Evolutionary conservation across 1,139 yeast genomes (phyloP).

Genomic region (Hemisphaericaspora subhashii): DNA sequence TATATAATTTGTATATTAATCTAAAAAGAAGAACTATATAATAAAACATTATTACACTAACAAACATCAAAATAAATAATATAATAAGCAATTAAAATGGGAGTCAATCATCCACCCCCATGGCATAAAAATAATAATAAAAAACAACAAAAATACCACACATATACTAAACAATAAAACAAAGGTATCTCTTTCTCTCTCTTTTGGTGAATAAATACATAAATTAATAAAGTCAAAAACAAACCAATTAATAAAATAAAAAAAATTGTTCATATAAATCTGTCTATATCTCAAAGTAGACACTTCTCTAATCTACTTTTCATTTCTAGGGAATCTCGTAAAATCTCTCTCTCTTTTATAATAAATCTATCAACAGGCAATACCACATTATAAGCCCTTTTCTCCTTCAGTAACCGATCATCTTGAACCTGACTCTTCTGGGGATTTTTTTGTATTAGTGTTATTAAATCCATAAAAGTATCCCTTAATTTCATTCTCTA

Average conservation of each 20-base stretch:
- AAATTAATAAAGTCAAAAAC: background rate
- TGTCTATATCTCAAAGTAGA: slow-evolving; percentile 2
- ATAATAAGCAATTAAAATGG: background rate
- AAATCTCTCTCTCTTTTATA: background rate
- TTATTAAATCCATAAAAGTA: slow-evolving; percentile 44
- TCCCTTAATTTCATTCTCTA: slow-evolving; percentile 37
- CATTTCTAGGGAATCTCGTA: no score
- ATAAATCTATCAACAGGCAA: background rate
- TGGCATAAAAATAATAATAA: background rate
- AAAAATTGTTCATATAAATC: background rate
- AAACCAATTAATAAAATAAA: background rate
- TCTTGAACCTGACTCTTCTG: slow-evolving; percentile 8
- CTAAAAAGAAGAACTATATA: background rate
- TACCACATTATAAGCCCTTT: no score
- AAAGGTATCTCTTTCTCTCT: background rate
- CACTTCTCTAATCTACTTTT: no score
- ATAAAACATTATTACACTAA: background rate
- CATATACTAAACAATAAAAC: background rate
- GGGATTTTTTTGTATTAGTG: slow-evolving; percentile 6
- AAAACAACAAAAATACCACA: background rate
- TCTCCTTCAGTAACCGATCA: slow-evolving; percentile 4
- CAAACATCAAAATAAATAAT: no score
- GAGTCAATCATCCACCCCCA: no score
- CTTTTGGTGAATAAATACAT: background rate
- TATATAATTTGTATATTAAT: slow-evolving; percentile 1